These are phyloP conservation scores for Neonectria hederae DNA, from an alignment of 2,329 filamentous ascomycete species.

Conservation along the genomic window DNA sequence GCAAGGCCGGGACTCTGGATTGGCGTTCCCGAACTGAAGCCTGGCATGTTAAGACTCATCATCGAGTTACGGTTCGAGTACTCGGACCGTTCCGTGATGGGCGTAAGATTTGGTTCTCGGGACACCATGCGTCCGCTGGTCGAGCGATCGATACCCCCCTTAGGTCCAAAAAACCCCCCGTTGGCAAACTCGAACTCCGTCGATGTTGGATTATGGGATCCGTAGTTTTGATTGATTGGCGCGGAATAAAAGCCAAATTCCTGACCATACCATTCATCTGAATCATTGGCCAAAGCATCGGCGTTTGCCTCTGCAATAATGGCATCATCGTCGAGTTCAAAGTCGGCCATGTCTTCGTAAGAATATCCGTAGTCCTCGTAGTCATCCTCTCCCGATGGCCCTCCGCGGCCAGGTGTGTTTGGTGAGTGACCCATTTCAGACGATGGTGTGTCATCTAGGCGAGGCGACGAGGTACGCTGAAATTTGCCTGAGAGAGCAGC, in stretches of 20 bases:
- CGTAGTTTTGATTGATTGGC: slow-evolving; percentile 55
- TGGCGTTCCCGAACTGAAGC: slow-evolving; percentile 54
- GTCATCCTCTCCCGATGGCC: slow-evolving; percentile 52
- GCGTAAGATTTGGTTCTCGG: slow-evolving; percentile 90
- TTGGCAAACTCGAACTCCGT: slow-evolving; percentile 70
- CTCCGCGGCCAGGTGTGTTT: slow-evolving; percentile 20
- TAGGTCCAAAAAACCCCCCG: slow-evolving; percentile 89
- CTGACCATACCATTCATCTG: slow-evolving; percentile 92
- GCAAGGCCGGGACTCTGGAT: slow-evolving; percentile 78
- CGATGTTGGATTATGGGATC: slow-evolving; percentile 53
- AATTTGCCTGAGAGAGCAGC: slow-evolving; percentile 82
- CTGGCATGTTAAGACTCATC: slow-evolving; percentile 69
- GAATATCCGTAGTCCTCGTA: slow-evolving; percentile 63
- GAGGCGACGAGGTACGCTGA: slow-evolving; percentile 63
- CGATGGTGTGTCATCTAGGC: slow-evolving; percentile 39
- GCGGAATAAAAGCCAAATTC: slow-evolving; percentile 96
- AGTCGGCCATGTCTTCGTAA: slow-evolving; percentile 73
- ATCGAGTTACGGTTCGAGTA: slow-evolving; percentile 95
- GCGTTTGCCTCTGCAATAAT: slow-evolving; percentile 97
- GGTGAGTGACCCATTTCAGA: slow-evolving; percentile 27
- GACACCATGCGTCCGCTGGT: slow-evolving; percentile 79
- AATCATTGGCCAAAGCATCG: slow-evolving; percentile 89
- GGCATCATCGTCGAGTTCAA: slow-evolving; percentile 81
- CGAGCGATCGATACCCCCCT: slow-evolving; percentile 71
- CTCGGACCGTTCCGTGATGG: slow-evolving; percentile 94